Percentiles rank a stretch among this genome's conserved stretches.
Conservation (phyloP, 2,329 filamentous ascomycete genomes). For the Aspergillus quadricinctus region DNA sequence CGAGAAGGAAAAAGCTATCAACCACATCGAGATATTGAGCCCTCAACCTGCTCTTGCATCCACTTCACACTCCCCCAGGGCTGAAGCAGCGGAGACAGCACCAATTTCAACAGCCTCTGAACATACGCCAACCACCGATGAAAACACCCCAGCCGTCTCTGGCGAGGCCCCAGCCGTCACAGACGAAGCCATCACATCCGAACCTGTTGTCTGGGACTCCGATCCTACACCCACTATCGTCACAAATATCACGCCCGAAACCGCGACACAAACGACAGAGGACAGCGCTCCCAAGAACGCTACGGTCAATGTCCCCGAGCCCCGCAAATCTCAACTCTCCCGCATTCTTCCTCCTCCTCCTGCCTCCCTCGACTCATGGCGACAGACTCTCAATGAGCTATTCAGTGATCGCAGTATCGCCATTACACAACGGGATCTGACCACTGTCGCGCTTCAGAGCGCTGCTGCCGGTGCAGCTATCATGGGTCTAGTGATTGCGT, state of each 20-base stretch:
- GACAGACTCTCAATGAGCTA: constrained; percentile 52
- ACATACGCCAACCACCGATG: neutral
- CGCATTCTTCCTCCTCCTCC: constrained; percentile 18
- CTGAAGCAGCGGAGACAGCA: neutral
- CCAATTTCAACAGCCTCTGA: neutral
- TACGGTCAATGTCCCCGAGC: constrained; percentile 8
- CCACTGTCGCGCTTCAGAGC: constrained; percentile 64
- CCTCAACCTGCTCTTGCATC: constrained; percentile 4
- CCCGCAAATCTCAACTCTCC: constrained; percentile 21
- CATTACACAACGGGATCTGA: constrained; percentile 65
- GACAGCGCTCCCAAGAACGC: neutral
- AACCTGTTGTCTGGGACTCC: constrained; percentile 2
- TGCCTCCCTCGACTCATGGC: constrained; percentile 43
- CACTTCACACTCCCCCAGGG: neutral
- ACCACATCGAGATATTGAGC: constrained; percentile 9
- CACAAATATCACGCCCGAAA: neutral
- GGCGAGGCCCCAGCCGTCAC: neutral
- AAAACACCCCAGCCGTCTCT: neutral
- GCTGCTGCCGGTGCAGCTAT: constrained; percentile 62
- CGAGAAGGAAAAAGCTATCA: constrained; percentile 60
- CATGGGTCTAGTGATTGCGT: constrained; percentile 49
- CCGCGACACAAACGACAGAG: neutral
- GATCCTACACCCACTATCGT: neutral
- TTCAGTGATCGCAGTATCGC: constrained; percentile 62
- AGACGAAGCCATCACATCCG: neutral